Base-by-base conservation (phyloP, 1,284 basidiomycete genomes). In the Austroboletus olivaceoglutinosus region DNA sequence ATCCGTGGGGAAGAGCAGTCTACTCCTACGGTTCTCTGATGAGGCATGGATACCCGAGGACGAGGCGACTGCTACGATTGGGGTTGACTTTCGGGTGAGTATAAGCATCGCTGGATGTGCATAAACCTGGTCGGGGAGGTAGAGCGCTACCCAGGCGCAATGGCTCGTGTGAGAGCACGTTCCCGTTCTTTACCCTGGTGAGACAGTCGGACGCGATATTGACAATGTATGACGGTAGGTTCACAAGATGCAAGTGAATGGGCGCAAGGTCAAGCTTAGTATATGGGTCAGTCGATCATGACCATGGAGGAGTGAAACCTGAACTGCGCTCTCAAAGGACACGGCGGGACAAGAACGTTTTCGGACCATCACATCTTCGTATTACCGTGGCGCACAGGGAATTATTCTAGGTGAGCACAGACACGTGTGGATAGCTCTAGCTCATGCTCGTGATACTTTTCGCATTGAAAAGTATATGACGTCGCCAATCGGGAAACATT, bases 381-480 rank as follows among this genome's bases (percentile, higher is more conserved):
- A 96, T 65, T 97, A 97, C 64, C 83, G 93, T 37, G 94, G 93
- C 5, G 93, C 93, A 27, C 93, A 97, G 63, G 93, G 93, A 8
- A 89, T 98, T 51, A 90, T 99, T 55, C 78, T 99, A 46, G 92
- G 91, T 89, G 34, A 9, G 13, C n/a, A n/a, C 9, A 7, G 11
- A 15, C 23, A 29, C 33, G 8, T 21, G 23, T 9, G 7, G 29
- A n/a, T n/a, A n/a, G n/a, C n/a, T 25, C 13, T 18, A 8, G 27
- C 56, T 43, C 43, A 36, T 48, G 18, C 15, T 21, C 37, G 39
- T 10, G 22, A 19, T 23, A 18, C 25, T 38, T 19, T 34, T 23
- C 5, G n/a, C n/a, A n/a, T n/a, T n/a, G n/a, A n/a, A n/a, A n/a
- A 91, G 94, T 97, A 1, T 99, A 98, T 69, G 95, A 98, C 70